Conservation (phyloP, 768 basidiomycete genomes). For the Lentinula sp. region DNA sequence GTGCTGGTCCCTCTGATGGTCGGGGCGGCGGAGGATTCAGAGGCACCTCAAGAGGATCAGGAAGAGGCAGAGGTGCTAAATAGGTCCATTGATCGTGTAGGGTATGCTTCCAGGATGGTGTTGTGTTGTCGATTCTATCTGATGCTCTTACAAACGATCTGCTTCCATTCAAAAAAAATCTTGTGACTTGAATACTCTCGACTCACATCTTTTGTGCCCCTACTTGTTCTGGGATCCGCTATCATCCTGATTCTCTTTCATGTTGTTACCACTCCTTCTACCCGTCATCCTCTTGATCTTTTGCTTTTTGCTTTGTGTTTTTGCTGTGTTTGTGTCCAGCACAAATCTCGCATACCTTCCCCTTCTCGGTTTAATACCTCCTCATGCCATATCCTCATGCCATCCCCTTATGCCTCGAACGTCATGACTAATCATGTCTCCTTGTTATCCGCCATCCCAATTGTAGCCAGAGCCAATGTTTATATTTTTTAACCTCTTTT, state of each 20-base stretch:
- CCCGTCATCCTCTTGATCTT: background rate
- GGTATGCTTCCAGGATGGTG: background rate
- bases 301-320: background rate
- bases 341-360: background rate
- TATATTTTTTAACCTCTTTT: background rate
- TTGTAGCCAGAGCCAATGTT: conserved; percentile 1
- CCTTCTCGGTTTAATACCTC: background rate
- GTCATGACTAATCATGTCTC: background rate
- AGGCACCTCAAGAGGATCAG: conserved; percentile 3
- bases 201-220: background rate
- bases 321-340: background rate
- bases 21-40: conserved; percentile 5
- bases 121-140: background rate
- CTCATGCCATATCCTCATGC: background rate
- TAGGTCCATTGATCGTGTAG: background rate
- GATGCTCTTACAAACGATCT: background rate
- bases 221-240: background rate
- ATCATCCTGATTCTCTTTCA: background rate
- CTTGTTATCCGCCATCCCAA: background rate
- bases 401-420: background rate
- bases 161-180: background rate
- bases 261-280: background rate
- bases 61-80: conserved; percentile 3
- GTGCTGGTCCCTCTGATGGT: conserved; percentile 11
- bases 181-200: background rate